Base-by-base conservation (phyloP, 163 green algal species). In the Chlorella variabilis region DNA sequence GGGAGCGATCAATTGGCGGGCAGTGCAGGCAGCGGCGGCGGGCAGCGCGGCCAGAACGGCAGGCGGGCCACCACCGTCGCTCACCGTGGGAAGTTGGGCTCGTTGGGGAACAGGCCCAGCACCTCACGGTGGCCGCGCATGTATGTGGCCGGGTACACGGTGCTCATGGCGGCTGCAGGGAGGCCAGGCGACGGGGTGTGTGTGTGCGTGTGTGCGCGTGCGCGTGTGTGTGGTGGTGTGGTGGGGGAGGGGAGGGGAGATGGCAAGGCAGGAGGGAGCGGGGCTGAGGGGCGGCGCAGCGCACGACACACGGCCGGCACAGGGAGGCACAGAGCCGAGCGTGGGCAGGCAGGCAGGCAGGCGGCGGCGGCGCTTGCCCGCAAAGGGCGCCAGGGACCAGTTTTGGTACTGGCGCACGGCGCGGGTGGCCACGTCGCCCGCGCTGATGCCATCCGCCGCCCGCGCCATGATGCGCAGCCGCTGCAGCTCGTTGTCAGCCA, bases 351-450 rank as follows among this genome's bases (percentile, higher is more conserved):
- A 15, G 45, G 15, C 11, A 54, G 15, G 45, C 45, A 54, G 45
- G 45, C 11, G 45, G 45, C 15, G 11, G 45, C 45, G 11, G 45
- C 45, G 15, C 70, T 7, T 23, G 41, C 73, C 73, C 15, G 56
- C 87, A 76, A 94, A 94, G 31, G 96, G 96, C 90, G 94, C 91
- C 18, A 99, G 89, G 38, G 63, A 77, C 96, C 96, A 99, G 81
- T 96, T 93, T 84, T 97, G 92, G 59, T 92, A 89, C 75, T 87
- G 82, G 39, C 96, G 88, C 51, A 99, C 86, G 2, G 68, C 70
- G 29, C 82, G 83, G 83, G 93, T 96, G 11, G 97, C 85, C 31
- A 94, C 51, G 90, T 99, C 97, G 1, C 95, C 95, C 0, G 78
- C 77, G 4, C 90, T 94, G 66, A 99, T 92, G 48, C 70, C 84